A percentile compares a stretch with the other conserved stretches of the same genome.
Evolutionary conservation across 495 filamentous ascomycete genomes (phyloP).

Genomic region (Daldinia childiae): DNA sequence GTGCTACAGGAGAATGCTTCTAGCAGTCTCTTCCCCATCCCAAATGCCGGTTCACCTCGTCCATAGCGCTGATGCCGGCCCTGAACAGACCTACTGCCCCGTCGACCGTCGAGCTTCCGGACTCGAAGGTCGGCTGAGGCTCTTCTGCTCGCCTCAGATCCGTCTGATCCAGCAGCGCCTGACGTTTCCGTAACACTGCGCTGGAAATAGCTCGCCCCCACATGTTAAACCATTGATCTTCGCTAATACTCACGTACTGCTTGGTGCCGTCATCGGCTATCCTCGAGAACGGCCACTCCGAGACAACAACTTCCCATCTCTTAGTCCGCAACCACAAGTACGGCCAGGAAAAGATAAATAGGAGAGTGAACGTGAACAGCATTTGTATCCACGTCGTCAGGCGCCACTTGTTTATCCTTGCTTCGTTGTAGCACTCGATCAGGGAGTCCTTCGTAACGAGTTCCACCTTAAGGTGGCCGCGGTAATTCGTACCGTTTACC

Average conservation of each 20-base stretch:
- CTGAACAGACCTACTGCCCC: conserved; percentile 47
- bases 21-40: conserved; percentile 56
- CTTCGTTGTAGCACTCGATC: conserved; percentile 65
- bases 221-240: conserved; percentile 59
- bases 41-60: conserved; percentile 56
- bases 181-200: conserved; percentile 54
- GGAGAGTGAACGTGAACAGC: conserved; percentile 68
- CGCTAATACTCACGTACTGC: conserved; percentile 57
- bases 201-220: conserved; percentile 56
- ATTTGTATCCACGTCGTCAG: conserved; percentile 64
- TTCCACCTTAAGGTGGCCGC: conserved; percentile 60
- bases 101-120: conserved; percentile 40
- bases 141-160: conserved; percentile 53
- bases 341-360: conserved; percentile 72
- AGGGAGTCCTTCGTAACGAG: conserved; percentile 61
- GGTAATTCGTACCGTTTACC: conserved; percentile 68
- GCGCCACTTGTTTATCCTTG: conserved; percentile 65
- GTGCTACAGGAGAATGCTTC: conserved; percentile 9
- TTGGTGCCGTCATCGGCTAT: conserved; percentile 39
- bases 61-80: conserved; percentile 54
- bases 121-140: conserved; percentile 38
- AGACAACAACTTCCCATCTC: conserved; percentile 65
- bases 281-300: conserved; percentile 62
- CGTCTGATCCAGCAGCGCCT: conserved; percentile 51
- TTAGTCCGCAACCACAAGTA: conserved; percentile 68